Base-by-base conservation (phyloP, 1,284 basidiomycete species). In the Xerocomus amazonicus region DNA sequence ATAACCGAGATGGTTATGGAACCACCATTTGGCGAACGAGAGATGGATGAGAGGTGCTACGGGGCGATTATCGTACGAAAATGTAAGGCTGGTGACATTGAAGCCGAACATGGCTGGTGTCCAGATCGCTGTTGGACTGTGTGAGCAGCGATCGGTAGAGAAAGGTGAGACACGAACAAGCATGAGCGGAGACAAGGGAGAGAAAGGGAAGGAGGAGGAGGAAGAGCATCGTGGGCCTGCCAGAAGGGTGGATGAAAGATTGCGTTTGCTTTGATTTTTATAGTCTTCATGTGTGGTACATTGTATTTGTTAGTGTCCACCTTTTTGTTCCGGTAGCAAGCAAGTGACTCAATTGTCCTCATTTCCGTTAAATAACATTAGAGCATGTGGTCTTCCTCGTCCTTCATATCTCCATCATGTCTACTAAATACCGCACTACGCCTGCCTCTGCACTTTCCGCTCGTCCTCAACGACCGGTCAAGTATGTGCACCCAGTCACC, bases 21-120 rank as follows among this genome's bases (percentile, higher is more conserved):
- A 76, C 75, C 75, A 77, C 75, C 75, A 76, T 7, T 72, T 26
- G 23, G 56, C 37, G 56, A 74, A 77, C 0, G 65, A 3, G 35
- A 62, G 38, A 16, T 68, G 8, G 47, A 45, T 38, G 12, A 76
- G 64, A 0, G 73, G 74, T 0, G 50, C 53, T 9, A 70, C 68
- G 28, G 69, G 66, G 13, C 70, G 66, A 51, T 71, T 70, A 14
- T 66, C 65, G 43, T 65, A 67, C 32, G 10, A 0, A 17, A 50
- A 65, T 0, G 61, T 57, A 0, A 35, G 3, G 3, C 0, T 1
- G 1, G 64, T 65, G 23, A 65, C 65, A 14, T 68, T 67, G 57
- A 51, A 68, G 0, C 63, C 63, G 3, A 1, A 66, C 59, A 66
- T 65, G 39, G 64, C 47, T 5, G 60, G 49, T 23, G 51, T 36